Percentiles rank a stretch among this genome's conserved stretches.
Conservation (phyloP, 2,329 filamentous ascomycete genomes). For the Monilinia fructicola region DNA sequence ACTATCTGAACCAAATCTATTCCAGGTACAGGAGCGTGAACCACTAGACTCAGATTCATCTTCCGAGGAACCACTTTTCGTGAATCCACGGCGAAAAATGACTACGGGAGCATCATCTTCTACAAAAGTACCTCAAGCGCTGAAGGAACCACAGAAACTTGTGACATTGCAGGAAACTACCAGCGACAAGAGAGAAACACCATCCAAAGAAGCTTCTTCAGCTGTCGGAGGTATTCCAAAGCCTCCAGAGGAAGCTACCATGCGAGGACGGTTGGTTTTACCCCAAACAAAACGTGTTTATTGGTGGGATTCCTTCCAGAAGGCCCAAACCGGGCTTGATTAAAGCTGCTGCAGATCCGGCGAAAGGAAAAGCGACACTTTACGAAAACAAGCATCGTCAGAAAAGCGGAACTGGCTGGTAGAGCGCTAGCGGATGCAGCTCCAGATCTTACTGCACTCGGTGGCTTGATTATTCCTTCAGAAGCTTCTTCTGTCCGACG, state of each 20-base stretch:
- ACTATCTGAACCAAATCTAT: neutral
- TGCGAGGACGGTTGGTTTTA: constrained; percentile 29
- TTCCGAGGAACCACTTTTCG: constrained; percentile 18
- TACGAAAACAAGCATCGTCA: constrained; percentile 41
- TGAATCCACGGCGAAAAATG: neutral
- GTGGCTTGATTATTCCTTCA: constrained; percentile 34
- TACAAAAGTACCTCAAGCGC: neutral
- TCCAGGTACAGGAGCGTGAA: neutral
- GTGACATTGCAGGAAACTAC: neutral
- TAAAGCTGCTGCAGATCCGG: constrained; percentile 43
- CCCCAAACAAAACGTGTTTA: constrained; percentile 34
- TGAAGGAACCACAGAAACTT: neutral
- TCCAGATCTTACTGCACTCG: constrained; percentile 40
- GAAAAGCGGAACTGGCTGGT: constrained; percentile 46
- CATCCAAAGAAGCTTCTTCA: neutral
- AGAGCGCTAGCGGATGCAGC: constrained; percentile 49
- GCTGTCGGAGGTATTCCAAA: neutral
- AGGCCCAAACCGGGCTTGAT: constrained; percentile 29
- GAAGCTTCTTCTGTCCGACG: constrained; percentile 25
- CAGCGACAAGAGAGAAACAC: neutral
- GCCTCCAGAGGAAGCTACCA: constrained; percentile 27
- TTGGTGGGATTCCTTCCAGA: constrained; percentile 20
- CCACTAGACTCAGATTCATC: constrained; percentile 7
- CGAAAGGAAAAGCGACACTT: constrained; percentile 46
- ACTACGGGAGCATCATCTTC: neutral